Evolutionary conservation across 352 stramenopile species (phyloP).

Genomic region (Pythium guiyangense): DNA sequence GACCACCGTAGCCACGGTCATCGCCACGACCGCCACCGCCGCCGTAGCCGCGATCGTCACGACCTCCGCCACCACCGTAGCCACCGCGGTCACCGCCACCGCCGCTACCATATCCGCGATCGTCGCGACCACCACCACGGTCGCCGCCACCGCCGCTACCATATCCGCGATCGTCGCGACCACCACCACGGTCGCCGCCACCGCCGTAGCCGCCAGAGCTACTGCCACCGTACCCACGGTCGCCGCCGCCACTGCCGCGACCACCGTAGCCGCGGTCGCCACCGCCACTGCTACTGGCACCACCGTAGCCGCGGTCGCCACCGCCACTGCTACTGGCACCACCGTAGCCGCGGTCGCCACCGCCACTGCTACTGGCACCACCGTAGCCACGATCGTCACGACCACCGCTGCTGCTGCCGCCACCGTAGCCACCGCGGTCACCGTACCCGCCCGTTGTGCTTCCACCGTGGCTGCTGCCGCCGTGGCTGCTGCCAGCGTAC

Average conservation of each 20-base stretch:
- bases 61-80: slow-evolving; percentile 3
- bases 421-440: slow-evolving; percentile 17
- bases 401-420: not conserved
- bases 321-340: not conserved
- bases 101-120: slow-evolving; percentile 10
- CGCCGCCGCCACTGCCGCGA: not conserved
- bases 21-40: slow-evolving; percentile 4
- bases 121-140: not conserved
- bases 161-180: slow-evolving; percentile 7
- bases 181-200: not conserved
- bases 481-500: slow-evolving; percentile 16
- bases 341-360: slow-evolving; percentile 7
- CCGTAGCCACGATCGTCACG: slow-evolving; percentile 1
- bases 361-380: not conserved
- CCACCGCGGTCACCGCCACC: slow-evolving; percentile 4
- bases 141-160: not conserved
- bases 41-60: slow-evolving; percentile 12
- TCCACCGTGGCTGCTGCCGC: slow-evolving; percentile 10
- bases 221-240: slow-evolving; percentile 1
- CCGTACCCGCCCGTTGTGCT: slow-evolving; percentile 12
- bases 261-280: not conserved
- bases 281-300: not conserved
- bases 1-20: slow-evolving; percentile 13
- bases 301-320: not conserved
- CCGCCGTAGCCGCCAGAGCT: slow-evolving; percentile 6